Percentiles rank a stretch among this genome's conserved stretches.
Conservation (phyloP, 2,329 filamentous ascomycete species). For the Sarocladium kiliense region DNA sequence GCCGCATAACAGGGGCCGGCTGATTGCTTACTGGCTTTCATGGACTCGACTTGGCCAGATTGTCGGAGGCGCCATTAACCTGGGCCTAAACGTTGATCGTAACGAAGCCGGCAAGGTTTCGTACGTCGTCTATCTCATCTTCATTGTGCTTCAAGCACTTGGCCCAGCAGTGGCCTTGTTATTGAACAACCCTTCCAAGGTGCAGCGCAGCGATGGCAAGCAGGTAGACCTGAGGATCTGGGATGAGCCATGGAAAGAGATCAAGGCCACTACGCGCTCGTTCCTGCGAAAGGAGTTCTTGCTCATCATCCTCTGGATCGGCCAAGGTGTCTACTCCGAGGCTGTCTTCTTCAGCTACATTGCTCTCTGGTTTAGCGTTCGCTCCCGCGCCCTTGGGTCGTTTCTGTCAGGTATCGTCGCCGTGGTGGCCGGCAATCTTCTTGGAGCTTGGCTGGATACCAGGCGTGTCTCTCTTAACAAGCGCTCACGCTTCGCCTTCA, state of each 20-base stretch:
- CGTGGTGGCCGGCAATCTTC: conserved; percentile 54
- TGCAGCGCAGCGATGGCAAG: conserved; percentile 56
- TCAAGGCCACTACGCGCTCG: conserved; percentile 47
- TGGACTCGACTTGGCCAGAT: conserved; percentile 45
- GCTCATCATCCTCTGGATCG: conserved; percentile 56
- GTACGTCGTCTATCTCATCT: conserved; percentile 58
- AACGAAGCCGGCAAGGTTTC: conserved; percentile 54
- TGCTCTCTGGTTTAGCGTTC: conserved; percentile 60
- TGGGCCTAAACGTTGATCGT: conserved; percentile 35
- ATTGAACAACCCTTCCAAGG: conserved; percentile 49
- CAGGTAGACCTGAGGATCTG: conserved; percentile 50
- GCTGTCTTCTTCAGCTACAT: conserved; percentile 45
- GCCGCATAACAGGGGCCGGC: conserved; percentile 37
- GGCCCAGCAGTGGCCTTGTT: conserved; percentile 56
- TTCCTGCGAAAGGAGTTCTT: conserved; percentile 56
- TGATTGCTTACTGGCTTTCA: conserved; percentile 30
- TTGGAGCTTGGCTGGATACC: conserved; percentile 57
- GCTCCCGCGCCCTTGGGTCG: conserved; percentile 54
- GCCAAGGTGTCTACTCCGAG: conserved; percentile 59
- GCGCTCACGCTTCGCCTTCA: conserved; percentile 48
- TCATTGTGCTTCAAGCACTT: conserved; percentile 58
- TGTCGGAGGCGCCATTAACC: conserved; percentile 39
- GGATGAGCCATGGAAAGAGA: conserved; percentile 46
- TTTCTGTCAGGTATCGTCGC: conserved; percentile 63
- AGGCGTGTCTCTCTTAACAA: conserved; percentile 43